Percentiles rank a stretch among this genome's conserved stretches.
These are phyloP conservation scores for Chloromonas sp. DNA, from an alignment of 163 green algal species.

Conservation along the genomic window DNA sequence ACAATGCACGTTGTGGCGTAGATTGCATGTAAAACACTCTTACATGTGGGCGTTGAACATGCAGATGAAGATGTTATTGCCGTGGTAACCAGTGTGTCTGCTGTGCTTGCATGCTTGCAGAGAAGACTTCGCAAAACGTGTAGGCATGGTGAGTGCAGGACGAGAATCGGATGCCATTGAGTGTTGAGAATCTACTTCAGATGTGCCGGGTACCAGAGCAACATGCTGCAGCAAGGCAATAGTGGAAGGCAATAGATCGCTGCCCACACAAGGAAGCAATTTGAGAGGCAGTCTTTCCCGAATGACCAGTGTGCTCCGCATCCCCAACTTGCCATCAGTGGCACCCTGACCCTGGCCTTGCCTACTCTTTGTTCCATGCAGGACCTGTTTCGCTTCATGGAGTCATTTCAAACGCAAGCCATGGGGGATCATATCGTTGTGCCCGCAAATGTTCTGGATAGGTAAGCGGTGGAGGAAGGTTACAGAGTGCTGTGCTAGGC, in stretches of 20 bases:
- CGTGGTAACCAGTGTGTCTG: no score
- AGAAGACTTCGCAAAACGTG: constrained; percentile 77
- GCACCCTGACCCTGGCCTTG: neutral
- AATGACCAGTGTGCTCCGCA: neutral
- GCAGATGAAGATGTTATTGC: neutral
- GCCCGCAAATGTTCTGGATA: constrained; percentile 51
- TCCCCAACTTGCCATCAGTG: neutral
- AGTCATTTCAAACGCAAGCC: constrained; percentile 55
- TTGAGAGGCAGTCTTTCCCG: neutral
- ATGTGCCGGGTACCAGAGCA: no score
- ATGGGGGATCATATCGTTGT: constrained; percentile 47
- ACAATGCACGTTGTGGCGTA: neutral
- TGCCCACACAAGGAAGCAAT: neutral
- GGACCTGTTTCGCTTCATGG: constrained; percentile 57
- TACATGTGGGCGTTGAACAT: neutral
- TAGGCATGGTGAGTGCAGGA: constrained; percentile 38
- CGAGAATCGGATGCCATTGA: no score
- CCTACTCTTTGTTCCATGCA: no score
- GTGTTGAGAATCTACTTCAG: no score
- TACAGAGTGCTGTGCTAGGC: neutral
- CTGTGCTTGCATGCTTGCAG: constrained; percentile 15
- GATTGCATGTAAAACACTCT: neutral
- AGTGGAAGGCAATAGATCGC: no score
- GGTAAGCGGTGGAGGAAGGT: constrained; percentile 2
- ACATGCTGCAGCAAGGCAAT: no score